Percentiles rank a stretch among this genome's conserved stretches.
Evolutionary conservation across 495 filamentous ascomycete species (phyloP).

Genomic region (Xylaria bambusicola): DNA sequence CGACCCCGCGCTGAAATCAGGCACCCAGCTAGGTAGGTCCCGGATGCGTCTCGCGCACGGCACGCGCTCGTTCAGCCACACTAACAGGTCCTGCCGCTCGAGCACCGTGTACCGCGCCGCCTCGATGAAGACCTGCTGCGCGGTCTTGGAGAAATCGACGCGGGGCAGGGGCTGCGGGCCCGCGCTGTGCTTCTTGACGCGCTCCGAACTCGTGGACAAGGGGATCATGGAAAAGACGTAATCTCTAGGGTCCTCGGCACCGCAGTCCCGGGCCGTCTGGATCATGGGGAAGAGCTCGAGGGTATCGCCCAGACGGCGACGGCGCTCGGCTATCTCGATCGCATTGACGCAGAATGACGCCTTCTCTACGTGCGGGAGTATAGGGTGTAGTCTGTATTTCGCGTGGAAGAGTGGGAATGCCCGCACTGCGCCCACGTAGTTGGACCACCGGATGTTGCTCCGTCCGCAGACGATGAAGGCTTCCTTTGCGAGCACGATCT

Average conservation of each 20-base stretch:
- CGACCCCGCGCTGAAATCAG: slow-evolving; percentile 21
- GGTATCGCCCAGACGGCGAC: slow-evolving; percentile 18
- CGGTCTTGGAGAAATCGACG: slow-evolving; percentile 25
- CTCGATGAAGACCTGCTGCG: slow-evolving; percentile 12
- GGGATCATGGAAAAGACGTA: slow-evolving; percentile 24
- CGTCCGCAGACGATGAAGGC: slow-evolving; percentile 26
- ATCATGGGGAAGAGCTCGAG: slow-evolving; percentile 28
- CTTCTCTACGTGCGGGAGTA: slow-evolving; percentile 12
- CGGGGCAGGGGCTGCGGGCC: slow-evolving; percentile 23
- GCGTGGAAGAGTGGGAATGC: slow-evolving; percentile 20
- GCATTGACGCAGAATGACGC: slow-evolving; percentile 24
- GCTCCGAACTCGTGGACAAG: slow-evolving; percentile 22
- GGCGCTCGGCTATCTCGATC: too few species aligned
- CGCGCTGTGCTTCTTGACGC: slow-evolving; percentile 7
- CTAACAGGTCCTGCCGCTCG: neutral
- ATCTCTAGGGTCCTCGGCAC: slow-evolving; percentile 20
- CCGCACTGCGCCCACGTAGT: slow-evolving; percentile 22
- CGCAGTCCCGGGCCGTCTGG: slow-evolving; percentile 23
- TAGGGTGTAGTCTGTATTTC: slow-evolving; percentile 10
- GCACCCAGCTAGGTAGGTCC: slow-evolving; percentile 30
- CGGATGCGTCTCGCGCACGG: neutral
- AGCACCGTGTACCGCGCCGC: neutral
- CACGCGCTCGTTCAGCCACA: neutral
- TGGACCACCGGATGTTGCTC: slow-evolving; percentile 23
- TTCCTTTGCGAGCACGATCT: slow-evolving; percentile 23